Conservation (phyloP, 768 basidiomycete species). For the Lactarius akahatsu region DNA sequence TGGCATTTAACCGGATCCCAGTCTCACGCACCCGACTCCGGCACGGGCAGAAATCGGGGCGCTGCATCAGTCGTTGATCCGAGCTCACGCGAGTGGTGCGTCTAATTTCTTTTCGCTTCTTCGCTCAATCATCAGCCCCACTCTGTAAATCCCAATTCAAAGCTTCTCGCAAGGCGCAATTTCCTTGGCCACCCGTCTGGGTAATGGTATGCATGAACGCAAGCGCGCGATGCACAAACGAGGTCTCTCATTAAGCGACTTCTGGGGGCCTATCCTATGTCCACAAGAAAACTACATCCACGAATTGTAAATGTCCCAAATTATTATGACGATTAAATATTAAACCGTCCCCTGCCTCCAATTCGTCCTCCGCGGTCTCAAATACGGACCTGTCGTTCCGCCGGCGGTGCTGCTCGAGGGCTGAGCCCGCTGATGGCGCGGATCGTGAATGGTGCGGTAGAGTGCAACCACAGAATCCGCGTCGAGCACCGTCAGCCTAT, state of each 20-base stretch:
- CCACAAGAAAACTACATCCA: not conserved
- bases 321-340: not conserved
- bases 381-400: not conserved
- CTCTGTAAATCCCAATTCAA: conserved; percentile 4
- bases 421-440: not conserved
- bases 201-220: conserved; percentile 17
- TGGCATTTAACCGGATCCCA: not conserved
- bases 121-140: not conserved
- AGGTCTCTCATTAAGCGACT: conserved; percentile 2
- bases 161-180: not conserved
- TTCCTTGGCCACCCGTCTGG: not conserved
- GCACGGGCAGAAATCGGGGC: not conserved
- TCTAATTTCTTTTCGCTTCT: not conserved
- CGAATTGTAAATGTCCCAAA: not conserved
- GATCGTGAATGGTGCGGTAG: conserved; percentile 12
- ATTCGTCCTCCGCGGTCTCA: not conserved
- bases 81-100: not conserved
- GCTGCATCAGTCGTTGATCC: not conserved
- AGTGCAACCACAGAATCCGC: conserved; percentile 1
- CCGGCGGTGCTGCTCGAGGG: not conserved
- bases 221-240: conserved; percentile 11
- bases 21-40: not conserved
- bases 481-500: not conserved
- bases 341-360: conserved; percentile 1
- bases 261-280: not conserved